Base-by-base conservation (phyloP, 2,329 filamentous ascomycete genomes). In the Endothia cerciana region DNA sequence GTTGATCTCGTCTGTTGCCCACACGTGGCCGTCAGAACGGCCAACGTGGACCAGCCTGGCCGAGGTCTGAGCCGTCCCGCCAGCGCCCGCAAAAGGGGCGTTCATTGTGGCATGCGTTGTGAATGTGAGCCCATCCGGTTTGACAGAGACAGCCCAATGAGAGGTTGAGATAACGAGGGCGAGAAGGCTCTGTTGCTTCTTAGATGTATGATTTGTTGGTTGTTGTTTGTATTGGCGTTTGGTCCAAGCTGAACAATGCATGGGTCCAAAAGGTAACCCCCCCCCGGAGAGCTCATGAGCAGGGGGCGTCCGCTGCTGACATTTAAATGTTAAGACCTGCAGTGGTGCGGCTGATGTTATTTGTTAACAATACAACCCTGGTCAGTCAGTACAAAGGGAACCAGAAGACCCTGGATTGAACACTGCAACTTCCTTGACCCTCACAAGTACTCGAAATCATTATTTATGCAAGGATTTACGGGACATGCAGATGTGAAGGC, bases 21-120 rank as follows among this genome's bases (percentile, higher is more conserved):
- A 68, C 4, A 30, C 7, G 13, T 49, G 57, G 19, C 66, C 66
- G 56, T 68, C 66, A 40, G 66, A 68, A 22, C 66, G 66, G 41
- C 61, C 51, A 38, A 68, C 57, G 40, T 63, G 60, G 51, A 68
- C 51, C 33, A 58, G 51, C 51, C 22, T 62, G 25, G 45, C 47
- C 15, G 13, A 5, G 41, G 19, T 8, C 51, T 56, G 51, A 5
- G 19, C 51, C 51, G 43, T 47, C 22, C 61, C 61, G 25, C 19
- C 55, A 22, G 61, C 30, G 2, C 51, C 40, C 25, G 41, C 36
- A 28, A 19, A 40, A n/a, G 28, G 41, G 28, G 51, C 38, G 30
- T 19, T 63, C 61, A 63, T 63, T 11, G 30, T 40, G 43, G 30
- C 4, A n/a, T 7, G 40, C 4, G n/a, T 25, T 8, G 3, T 7